Evolutionary conservation across 1,284 basidiomycete genomes (phyloP), one percentile per base, ranked within the genome.

Genomic region (Malassezia globosa): DNA sequence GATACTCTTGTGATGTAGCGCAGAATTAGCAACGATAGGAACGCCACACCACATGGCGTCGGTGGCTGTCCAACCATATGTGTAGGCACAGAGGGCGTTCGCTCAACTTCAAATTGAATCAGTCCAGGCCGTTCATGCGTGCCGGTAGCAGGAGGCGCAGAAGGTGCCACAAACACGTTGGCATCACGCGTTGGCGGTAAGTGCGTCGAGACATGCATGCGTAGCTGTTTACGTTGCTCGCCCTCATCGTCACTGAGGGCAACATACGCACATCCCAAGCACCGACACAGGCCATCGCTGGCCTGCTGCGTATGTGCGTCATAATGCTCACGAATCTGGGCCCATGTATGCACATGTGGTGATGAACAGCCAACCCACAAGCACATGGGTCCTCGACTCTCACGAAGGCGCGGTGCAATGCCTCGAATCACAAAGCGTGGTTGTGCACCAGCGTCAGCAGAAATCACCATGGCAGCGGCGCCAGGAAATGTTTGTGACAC

Each of bases 391-490:
- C 48, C 54, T 3, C 11, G 11, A 37, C 26, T 33, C 3, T 55
- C 49, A 8, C 61, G 47, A 2, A 61, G 56, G 23, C 55, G 56
- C 39, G 55, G 35, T 3, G 57, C 79, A 29, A 90, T 81, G 5
- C 85, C 86, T 21, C 80, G 79, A 27, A 90, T 84, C 45, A 90
- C 77, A 64, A 88, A 90, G 31, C 80, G 77, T 33, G 59, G 57
- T 58, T 63, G 62, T 1, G 40, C 42, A 3, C 80, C 81, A 2
- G 80, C 77, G 6, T 79, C 77, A 0, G 79, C 81, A 18, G 78
- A 79, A 11, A 85, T 75, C 16, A 87, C 84, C 82, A 87, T 85
- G 1, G 86, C 85, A 56, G 82, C 79, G 0, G 85, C 85, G 45
- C 80, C 76, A 7, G 84, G 81, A 58, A 86, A 88, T 18, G 86